These are phyloP conservation scores for Trichoderma aggressivum DNA, from an alignment of 2,329 filamentous ascomycete species.

Conservation along the genomic window DNA sequence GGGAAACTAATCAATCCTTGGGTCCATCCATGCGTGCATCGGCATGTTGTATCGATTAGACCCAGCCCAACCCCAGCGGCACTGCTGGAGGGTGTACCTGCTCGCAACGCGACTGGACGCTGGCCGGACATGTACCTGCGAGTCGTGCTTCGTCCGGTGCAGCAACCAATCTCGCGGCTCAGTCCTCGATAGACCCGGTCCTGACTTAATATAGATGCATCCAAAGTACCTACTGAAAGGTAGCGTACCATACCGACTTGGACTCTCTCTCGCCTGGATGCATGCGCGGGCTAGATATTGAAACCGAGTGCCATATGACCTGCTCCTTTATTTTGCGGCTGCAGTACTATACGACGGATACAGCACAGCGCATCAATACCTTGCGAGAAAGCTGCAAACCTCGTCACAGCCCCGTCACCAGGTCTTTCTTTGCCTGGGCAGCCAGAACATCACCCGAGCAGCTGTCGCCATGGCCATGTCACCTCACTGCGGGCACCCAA, in stretches of 20 bases:
- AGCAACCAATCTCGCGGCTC: neutral
- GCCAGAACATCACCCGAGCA: neutral
- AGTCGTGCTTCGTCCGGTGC: neutral
- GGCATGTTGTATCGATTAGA: conserved; percentile 12
- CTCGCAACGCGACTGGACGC: neutral
- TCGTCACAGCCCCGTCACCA: neutral
- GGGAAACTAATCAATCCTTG: neutral
- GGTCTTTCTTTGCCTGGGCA: neutral
- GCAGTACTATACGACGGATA: neutral
- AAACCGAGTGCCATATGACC: conserved; percentile 7
- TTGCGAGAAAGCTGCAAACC: neutral
- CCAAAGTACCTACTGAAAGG: neutral
- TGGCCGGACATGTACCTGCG: neutral
- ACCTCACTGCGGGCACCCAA: neutral
- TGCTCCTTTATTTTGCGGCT: conserved; percentile 7
- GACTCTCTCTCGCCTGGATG: neutral
- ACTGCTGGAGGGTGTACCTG: conserved; percentile 9
- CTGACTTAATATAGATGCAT: neutral
- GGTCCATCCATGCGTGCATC: neutral
- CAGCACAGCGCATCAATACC: neutral
- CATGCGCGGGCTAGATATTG: conserved; percentile 1
- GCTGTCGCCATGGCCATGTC: neutral
- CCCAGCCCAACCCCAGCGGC: neutral
- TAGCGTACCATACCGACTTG: neutral
- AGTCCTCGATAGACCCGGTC: neutral